Evolutionary conservation across 768 basidiomycete species (phyloP).

Genomic region (Kwoniella dejecticola): DNA sequence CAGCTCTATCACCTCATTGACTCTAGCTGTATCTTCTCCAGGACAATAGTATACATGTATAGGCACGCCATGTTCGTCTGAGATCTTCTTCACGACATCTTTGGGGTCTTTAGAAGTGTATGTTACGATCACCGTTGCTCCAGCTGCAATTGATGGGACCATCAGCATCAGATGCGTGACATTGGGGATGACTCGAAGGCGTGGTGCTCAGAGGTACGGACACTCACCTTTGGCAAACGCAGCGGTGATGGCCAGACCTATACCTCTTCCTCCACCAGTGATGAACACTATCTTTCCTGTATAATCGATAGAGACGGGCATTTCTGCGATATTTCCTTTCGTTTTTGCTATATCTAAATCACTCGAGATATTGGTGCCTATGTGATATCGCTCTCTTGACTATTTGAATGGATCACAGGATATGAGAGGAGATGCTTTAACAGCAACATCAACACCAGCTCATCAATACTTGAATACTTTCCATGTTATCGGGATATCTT

Average conservation of each 20-base stretch:
- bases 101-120: conserved; percentile 57
- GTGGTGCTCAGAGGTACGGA: background rate
- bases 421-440: too few species aligned
- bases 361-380: too few species aligned
- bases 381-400: too few species aligned
- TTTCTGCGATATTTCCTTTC: conserved; percentile 6
- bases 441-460: too few species aligned
- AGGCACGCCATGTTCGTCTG: conserved; percentile 36
- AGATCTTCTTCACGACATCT: conserved; percentile 35
- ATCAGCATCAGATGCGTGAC: background rate
- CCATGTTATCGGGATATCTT: too few species aligned
- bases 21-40: conserved; percentile 37
- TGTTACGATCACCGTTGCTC: conserved; percentile 66
- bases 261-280: conserved; percentile 58
- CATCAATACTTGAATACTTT: too few species aligned
- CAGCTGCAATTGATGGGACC: conserved; percentile 56
- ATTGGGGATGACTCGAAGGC: background rate
- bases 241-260: conserved; percentile 63
- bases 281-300: conserved; percentile 56
- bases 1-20: conserved; percentile 41
- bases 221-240: conserved; percentile 60
- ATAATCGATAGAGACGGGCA: conserved; percentile 48
- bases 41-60: conserved; percentile 51
- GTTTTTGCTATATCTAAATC: too few species aligned
- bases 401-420: too few species aligned